Base-by-base conservation (phyloP, 371 early-diverging fungal genomes). In the Lichtheimia ramosa region DNA sequence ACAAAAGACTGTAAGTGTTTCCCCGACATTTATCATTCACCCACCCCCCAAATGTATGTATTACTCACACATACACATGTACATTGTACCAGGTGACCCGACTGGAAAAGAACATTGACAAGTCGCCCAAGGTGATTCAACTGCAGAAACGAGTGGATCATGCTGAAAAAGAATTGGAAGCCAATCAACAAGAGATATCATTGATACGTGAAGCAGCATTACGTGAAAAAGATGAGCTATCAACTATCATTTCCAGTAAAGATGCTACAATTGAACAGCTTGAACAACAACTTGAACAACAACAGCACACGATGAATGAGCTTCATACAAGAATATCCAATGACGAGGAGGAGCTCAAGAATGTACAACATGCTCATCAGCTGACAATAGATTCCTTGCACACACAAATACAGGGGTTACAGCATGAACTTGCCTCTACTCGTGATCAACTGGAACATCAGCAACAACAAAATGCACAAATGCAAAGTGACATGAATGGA, bases 121-220 rank as follows among this genome's bases (percentile, higher is more conserved):
- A 63, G 40, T 60, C 67, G 14, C 56, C 61, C 24, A 71, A 69
- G 60, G 63, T 66, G 24, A 58, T 48, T 13, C 69, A 67, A 28
- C 56, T 69, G 40, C 67, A 66, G 43, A 75, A 67, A 48, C 64
- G 66, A 27, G 18, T 71, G 16, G 72, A 75, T 13, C 63, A 65
- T 16, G 25, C 69, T 10, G 62, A 71, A 48, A 61, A 73, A 18
- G 62, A 55, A 21, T 40, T 64, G 40, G 43, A 58, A 23, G 43
- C 21, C 7, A 7, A 5, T n/a, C 46, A 41, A 5, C 16, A 42
- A 34, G 51, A 68, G 58, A 27, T 25, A 3, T 50, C 52, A 13
- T 27, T 55, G 13, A 34, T 58, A 21, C 61, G 25, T 15, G 57
- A 52, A 40, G 54, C 39, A 21, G 53, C 61, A 5, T 23, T 43